A percentile compares a stretch with the other conserved stretches of the same genome.
Evolutionary conservation across 1,284 basidiomycete species (phyloP).

Genomic region (Anthracocystis walkeri): DNA sequence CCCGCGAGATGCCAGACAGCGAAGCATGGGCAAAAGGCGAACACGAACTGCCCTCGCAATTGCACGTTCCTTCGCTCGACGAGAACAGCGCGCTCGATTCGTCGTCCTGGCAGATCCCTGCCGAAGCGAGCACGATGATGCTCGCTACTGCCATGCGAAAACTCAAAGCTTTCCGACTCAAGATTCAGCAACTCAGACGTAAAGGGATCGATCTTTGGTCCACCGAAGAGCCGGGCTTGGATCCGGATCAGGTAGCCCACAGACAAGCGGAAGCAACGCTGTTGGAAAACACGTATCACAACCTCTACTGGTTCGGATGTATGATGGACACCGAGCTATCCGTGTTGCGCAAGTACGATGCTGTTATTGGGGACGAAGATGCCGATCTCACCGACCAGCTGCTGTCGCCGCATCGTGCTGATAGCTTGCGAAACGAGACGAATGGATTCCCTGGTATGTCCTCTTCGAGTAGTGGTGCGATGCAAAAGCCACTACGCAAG

Average conservation of each 20-base stretch:
- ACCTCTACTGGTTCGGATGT: constrained; percentile 36
- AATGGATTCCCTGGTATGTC: constrained; percentile 2
- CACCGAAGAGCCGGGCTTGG: constrained; percentile 22
- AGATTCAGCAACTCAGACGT: constrained; percentile 36
- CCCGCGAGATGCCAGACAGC: constrained; percentile 33
- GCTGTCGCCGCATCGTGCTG: constrained; percentile 13
- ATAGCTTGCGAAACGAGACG: constrained; percentile 8
- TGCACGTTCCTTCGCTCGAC: constrained; percentile 36
- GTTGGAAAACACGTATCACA: constrained; percentile 44
- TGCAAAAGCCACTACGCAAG: constrained; percentile 24
- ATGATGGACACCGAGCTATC: constrained; percentile 47
- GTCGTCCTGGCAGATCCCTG: constrained; percentile 34
- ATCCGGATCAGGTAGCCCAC: constrained; percentile 16
- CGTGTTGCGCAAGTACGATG: constrained; percentile 39
- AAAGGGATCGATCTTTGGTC: constrained; percentile 45
- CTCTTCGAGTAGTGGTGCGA: neutral
- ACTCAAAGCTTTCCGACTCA: constrained; percentile 38
- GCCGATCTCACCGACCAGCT: constrained; percentile 37
- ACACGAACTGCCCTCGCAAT: constrained; percentile 21
- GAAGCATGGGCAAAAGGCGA: constrained; percentile 24
- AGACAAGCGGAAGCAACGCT: constrained; percentile 27
- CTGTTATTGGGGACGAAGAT: constrained; percentile 46
- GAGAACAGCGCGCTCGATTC: constrained; percentile 46
- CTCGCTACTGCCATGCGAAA: constrained; percentile 46
- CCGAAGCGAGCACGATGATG: constrained; percentile 49